phyloP scores from a whole-genome alignment of 108 stramenopile genomes.

The Heterococcus sp. region DNA sequence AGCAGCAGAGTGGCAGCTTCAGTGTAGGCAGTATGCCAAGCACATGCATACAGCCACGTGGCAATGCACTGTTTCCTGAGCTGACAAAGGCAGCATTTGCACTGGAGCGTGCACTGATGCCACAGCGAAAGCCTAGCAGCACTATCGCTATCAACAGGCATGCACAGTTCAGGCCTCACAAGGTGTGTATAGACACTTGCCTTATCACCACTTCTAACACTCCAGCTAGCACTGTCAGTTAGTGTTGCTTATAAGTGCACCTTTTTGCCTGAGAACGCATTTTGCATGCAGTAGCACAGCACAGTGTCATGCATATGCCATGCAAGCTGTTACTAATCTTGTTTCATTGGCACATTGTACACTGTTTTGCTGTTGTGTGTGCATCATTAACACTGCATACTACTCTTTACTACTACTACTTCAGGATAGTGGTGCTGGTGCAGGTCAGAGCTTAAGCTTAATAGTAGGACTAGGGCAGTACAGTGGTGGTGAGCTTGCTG shows the following conservation, averaged over 20 bases:
- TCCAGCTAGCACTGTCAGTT: too few relatives aligned
- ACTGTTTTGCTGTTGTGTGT: too few relatives aligned
- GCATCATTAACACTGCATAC: too few relatives aligned
- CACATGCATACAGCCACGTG: conserved; percentile 59
- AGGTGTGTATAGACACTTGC: too few relatives aligned
- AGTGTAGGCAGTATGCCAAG: conserved; percentile 66
- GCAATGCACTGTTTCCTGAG: conserved; percentile 80
- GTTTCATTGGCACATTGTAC: too few relatives aligned
- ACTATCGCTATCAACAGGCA: conserved; percentile 85
- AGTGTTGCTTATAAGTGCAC: too few relatives aligned
- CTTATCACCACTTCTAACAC: too few relatives aligned
- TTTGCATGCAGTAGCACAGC: too few relatives aligned
- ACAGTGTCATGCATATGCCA: too few relatives aligned
- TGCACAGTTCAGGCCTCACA: conserved; percentile 85
- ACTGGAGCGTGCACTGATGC: conserved; percentile 64
- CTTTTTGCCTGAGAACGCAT: too few relatives aligned
- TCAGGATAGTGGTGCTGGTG: conserved; percentile 77
- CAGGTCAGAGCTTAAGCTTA: conserved; percentile 72
- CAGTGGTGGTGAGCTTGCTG: conserved; percentile 70
- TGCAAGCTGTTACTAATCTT: too few relatives aligned
- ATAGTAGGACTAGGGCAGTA: conserved; percentile 87
- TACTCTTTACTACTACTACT: too few relatives aligned
- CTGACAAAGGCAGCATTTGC: conserved; percentile 78
- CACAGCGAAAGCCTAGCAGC: conserved; percentile 67
- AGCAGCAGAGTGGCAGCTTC: conserved; percentile 20